Conservation (phyloP, 148 eudicot species). For the Silene latifolia region DNA sequence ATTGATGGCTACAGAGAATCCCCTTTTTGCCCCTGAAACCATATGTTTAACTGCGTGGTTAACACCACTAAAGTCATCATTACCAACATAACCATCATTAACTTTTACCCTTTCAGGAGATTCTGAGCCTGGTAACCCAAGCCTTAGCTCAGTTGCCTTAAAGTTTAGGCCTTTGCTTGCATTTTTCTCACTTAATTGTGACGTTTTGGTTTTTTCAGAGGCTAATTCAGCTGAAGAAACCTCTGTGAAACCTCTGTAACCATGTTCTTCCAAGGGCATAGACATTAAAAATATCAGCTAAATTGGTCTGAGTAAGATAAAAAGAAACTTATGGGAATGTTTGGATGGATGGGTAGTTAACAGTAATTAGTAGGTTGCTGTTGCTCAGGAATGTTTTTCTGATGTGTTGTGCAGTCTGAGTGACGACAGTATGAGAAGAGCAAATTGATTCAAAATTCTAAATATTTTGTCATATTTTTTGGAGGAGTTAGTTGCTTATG, state of each 20-base stretch:
- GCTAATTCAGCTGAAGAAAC: constrained; percentile 28
- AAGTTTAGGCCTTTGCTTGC: constrained; percentile 36
- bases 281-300: constrained; percentile 29
- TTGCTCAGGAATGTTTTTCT: no score
- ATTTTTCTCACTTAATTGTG: constrained; percentile 15
- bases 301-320: neutral
- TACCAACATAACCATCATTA: constrained; percentile 8
- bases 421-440: no score
- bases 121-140: constrained; percentile 56
- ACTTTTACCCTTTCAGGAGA: constrained; percentile 36
- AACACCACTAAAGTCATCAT: constrained; percentile 1
- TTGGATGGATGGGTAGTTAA: neutral
- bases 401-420: no score
- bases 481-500: no score
- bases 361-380: neutral
- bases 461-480: no score
- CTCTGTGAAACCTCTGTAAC: constrained; percentile 43
- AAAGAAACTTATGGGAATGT: neutral
- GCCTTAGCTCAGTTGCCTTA: constrained; percentile 57
- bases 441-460: no score
- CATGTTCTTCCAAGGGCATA: constrained; percentile 36
- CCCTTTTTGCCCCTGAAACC: constrained; percentile 55
- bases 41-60: constrained; percentile 14
- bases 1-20: constrained; percentile 44
- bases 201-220: constrained; percentile 21